Evolutionary conservation across 2,329 filamentous ascomycete species (phyloP).

Genomic region (Talaromyces marneffei): DNA sequence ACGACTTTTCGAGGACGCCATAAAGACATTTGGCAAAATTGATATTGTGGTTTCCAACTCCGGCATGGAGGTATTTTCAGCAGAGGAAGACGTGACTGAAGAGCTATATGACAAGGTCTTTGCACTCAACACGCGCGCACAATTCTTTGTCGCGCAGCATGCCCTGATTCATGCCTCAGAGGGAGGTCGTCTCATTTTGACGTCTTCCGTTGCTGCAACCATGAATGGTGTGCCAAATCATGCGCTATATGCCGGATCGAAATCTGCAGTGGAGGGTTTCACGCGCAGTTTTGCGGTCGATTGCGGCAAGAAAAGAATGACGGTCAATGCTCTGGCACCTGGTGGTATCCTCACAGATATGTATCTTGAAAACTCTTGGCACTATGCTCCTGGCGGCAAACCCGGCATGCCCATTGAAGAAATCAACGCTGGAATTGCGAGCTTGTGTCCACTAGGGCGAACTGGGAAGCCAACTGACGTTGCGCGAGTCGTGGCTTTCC

Average conservation of each 20-base stretch:
- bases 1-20: background rate
- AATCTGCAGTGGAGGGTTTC: conserved; percentile 71
- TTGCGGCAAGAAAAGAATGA: conserved; percentile 59
- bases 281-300: conserved; percentile 68
- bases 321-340: conserved; percentile 60
- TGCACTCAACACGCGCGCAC: conserved; percentile 56
- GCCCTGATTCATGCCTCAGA: conserved; percentile 63
- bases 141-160: conserved; percentile 59
- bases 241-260: conserved; percentile 66
- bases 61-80: conserved; percentile 38
- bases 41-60: conserved; percentile 52
- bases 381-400: conserved; percentile 51
- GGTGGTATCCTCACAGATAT: conserved; percentile 68
- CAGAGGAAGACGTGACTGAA: conserved; percentile 19
- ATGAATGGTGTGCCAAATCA: conserved; percentile 61
- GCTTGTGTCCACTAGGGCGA: background rate
- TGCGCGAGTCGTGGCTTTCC: conserved; percentile 1
- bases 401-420: conserved; percentile 1
- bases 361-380: conserved; percentile 65
- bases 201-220: conserved; percentile 63
- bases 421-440: background rate
- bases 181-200: conserved; percentile 67
- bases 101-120: conserved; percentile 48
- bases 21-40: background rate
- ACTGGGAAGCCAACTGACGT: background rate